Percentiles rank a stretch among this genome's conserved stretches.
phyloP scores from a whole-genome alignment of 257 asterid genomes.

The Petunia axillaris region DNA sequence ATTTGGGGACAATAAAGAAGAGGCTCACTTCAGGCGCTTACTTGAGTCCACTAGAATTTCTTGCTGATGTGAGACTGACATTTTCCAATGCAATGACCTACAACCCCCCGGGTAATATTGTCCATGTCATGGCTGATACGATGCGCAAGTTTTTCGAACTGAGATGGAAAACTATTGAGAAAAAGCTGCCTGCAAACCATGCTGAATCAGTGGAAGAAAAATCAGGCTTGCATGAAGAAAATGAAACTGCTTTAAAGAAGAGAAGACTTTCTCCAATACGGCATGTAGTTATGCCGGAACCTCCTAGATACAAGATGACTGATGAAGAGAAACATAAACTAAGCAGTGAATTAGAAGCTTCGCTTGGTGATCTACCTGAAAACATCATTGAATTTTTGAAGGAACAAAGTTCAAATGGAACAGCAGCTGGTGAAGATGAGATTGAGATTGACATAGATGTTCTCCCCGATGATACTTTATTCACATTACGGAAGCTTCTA shows the following conservation, averaged over 20 bases:
- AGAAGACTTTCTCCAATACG: conserved; percentile 61
- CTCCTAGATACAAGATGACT: conserved; percentile 53
- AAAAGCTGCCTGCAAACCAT: conserved; percentile 45
- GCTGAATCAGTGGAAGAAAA: conserved; percentile 40
- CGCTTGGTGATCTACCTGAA: conserved; percentile 60
- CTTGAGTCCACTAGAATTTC: conserved; percentile 64
- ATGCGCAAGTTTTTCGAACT: conserved; percentile 66
- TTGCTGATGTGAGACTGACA: conserved; percentile 78
- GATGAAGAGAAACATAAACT: conserved; percentile 65
- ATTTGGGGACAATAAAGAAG: conserved; percentile 76
- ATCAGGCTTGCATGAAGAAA: conserved; percentile 45
- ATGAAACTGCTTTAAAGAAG: conserved; percentile 53
- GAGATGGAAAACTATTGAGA: conserved; percentile 70
- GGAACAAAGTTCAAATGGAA: conserved; percentile 56
- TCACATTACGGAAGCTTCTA: conserved; percentile 62
- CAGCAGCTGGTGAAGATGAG: conserved; percentile 66
- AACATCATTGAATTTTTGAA: conserved; percentile 58
- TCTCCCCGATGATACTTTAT: conserved; percentile 61
- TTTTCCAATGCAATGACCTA: conserved; percentile 87
- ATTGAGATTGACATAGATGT: conserved; percentile 79
- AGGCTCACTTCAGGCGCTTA: conserved; percentile 62
- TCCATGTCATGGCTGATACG: conserved; percentile 61
- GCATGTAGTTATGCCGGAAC: conserved; percentile 47
- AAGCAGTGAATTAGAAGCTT: conserved; percentile 59
- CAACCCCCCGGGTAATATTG: conserved; percentile 72